Base-by-base conservation (phyloP, 202 grass and related monocot species). In the Miscanthus sacchariflorus region DNA sequence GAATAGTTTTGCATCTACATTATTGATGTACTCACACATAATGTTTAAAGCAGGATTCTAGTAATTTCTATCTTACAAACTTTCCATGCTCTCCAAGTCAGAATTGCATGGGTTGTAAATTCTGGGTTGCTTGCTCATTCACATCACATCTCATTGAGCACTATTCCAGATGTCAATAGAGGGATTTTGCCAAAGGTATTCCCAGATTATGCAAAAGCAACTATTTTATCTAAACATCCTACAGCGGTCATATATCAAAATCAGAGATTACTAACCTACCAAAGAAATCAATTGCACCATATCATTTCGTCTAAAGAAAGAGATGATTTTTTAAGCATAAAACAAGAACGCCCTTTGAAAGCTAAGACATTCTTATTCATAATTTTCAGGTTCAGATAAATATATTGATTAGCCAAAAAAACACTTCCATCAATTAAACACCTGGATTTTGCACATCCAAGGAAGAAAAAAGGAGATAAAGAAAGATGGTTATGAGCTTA, bases 401-500 rank as follows among this genome's bases (percentile, higher is more conserved):
- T 21, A 82, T 64, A 85, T 40, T 27, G 17, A 65, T 77, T 68
- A 58, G n/a, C 59, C 23, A 36, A 12, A 58, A 46, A 75, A 87
- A 63, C 5, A 49, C 72, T 66, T 23, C 1, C 3, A 75, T 28
- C 48, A 71, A 81, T 10, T 81, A 81, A 78, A 35, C 52, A 46
- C 17, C 69, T 72, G 77, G 28, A 85, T 27, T 68, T 72, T 65
- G 40, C 67, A 75, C 49, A 76, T 70, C 48, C 15, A 86, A 52
- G 45, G 68, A 12, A 78, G 33, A 82, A 66, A 54, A 77, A 44
- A 6, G 5, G 33, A 72, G 1, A 44, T 5, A 30, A 81, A 46
- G 12, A 79, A 77, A 68, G 38, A 4, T 72, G 23, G 42, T 81
- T 81, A 59, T 79, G 66, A 73, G 45, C 94, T 79, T 91, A 99